Base-by-base conservation (phyloP, 176 grass and related monocot species). In the Bonia amplexicaulis region DNA sequence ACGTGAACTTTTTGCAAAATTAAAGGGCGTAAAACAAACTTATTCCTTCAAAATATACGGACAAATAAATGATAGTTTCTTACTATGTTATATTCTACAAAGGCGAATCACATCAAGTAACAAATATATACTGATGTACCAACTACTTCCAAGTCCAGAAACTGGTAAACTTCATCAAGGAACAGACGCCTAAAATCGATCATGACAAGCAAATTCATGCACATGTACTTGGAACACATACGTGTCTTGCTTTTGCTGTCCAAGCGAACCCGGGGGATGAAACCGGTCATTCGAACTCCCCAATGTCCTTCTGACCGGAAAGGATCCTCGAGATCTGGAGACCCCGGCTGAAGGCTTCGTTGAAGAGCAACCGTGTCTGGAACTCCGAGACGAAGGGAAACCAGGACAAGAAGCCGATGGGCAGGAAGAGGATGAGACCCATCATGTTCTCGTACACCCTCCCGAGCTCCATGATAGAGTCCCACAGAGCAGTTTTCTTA, bases 381-480 rank as follows among this genome's bases (percentile, higher is more conserved):
- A 99, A 99, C 72, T 96, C 97, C 0, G 97, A 99, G 57, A 99
- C 92, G 3, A 99, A 99, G 69, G 97, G 97, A 58, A 99, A 99
- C 97, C 97, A 99, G 0, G 97, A 94, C 48, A 99, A 89, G 62
- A 96, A 88, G 19, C 74, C 93, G 3, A 96, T 92, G 4, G 97
- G 97, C 80, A 91, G 55, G 78, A 99, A 99, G 80, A 99, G 69
- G 55, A 94, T 0, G 59, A 99, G 60, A 29, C 93, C 93, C 97
- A 99, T 99, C 42, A 90, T 79, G 73, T 92, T 92, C 44, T 99
- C 97, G 11, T 96, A 99, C 42, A 78, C 71, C 82, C 93, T 96
- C 26, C 93, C 93, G 6, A 99, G 92, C 79, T 99, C 97, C 97
- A 82, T 91, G 82, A 99, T 99, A 9, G 97, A 96, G 54, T 99